These are phyloP conservation scores for Leersia perrieri DNA, from an alignment of 176 grass and related monocot genomes.

Conservation along the genomic window DNA sequence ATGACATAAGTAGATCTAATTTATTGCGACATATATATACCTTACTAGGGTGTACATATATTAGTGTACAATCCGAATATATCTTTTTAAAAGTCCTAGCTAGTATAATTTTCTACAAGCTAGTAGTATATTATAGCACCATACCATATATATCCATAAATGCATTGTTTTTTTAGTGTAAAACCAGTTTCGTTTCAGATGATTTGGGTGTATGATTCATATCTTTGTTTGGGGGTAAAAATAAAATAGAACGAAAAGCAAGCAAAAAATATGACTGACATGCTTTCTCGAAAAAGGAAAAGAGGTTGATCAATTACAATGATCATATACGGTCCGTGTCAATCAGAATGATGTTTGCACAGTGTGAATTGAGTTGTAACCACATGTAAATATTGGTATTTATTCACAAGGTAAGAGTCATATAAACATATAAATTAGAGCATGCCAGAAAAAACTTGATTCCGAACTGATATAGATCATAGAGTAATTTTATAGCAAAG, in stretches of 20 bases:
- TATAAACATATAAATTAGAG: background rate
- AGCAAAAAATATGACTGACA: background rate
- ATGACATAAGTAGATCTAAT: background rate
- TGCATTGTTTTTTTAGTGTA: background rate
- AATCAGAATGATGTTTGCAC: background rate
- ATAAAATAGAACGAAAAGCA: background rate
- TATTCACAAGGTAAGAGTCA: background rate
- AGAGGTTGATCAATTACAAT: background rate
- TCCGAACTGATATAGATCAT: background rate
- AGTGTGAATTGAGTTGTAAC: background rate
- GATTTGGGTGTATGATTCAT: background rate
- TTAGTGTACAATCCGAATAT: background rate
- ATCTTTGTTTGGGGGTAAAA: background rate
- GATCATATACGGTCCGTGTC: background rate
- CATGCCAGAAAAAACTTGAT: background rate
- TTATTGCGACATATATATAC: slow-evolving; percentile 1
- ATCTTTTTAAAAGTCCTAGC: background rate
- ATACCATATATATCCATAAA: background rate
- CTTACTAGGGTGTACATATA: background rate
- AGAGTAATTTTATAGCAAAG: no score
- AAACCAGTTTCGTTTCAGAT: background rate
- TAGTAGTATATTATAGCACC: background rate
- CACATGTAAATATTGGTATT: background rate
- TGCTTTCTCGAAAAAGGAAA: background rate
- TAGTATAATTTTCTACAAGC: background rate